Evolutionary conservation across 1,284 basidiomycete species (phyloP).

Genomic region (Kwoniella shivajii): DNA sequence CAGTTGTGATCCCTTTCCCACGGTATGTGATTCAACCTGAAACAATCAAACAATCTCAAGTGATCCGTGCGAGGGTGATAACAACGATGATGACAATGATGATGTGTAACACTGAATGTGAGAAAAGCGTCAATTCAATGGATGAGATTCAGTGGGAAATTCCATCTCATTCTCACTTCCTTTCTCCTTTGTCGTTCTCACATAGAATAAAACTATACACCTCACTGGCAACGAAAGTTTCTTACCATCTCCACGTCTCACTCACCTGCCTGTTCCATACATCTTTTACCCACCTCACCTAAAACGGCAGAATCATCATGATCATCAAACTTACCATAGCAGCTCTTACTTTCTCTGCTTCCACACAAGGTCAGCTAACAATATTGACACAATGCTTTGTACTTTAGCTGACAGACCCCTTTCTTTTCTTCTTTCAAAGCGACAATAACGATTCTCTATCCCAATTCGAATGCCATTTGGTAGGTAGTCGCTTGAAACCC

Average conservation of each 20-base stretch:
- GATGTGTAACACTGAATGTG: too few relatives aligned
- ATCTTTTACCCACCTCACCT: neutral
- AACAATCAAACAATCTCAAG: neutral
- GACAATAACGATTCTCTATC: constrained; percentile 40
- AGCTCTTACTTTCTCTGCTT: constrained; percentile 19
- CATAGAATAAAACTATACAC: too few relatives aligned
- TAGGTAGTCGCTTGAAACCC: constrained; percentile 6
- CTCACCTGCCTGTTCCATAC: constrained; percentile 1
- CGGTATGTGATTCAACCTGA: neutral
- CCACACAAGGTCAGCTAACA: constrained; percentile 23
- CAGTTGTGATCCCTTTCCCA: constrained; percentile 1
- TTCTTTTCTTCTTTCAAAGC: constrained; percentile 23
- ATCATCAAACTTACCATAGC: constrained; percentile 14
- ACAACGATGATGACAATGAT: too few relatives aligned
- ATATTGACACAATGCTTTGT: too few relatives aligned
- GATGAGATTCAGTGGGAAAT: too few relatives aligned
- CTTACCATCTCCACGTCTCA: neutral
- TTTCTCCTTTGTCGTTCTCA: too few relatives aligned
- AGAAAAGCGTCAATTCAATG: too few relatives aligned
- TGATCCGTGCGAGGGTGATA: too few relatives aligned
- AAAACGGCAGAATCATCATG: constrained; percentile 16
- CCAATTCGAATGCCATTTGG: constrained; percentile 39
- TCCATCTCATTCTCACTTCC: too few relatives aligned
- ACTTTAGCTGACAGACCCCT: constrained; percentile 3
- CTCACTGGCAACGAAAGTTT: too few relatives aligned